Percentiles rank a stretch among this genome's conserved stretches.
Evolutionary conservation across 1,139 yeast species (phyloP).

Genomic region (Meyerozyma guilliermondii): DNA sequence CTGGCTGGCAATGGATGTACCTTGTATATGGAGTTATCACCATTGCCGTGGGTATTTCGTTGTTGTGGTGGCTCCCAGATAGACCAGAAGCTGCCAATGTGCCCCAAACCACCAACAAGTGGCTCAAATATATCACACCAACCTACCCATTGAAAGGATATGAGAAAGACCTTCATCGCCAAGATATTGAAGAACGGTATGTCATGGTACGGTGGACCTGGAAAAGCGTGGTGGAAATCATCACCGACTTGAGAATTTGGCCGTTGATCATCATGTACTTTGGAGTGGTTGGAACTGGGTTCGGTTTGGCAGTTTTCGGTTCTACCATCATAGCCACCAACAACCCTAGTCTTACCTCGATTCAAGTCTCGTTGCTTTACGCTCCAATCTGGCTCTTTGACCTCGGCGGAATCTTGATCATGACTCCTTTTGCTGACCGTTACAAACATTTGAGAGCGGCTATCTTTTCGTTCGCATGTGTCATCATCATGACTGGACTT

Average conservation of each 20-base stretch:
- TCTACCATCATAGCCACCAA: conserved; percentile 70
- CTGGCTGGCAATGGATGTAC: conserved; percentile 90
- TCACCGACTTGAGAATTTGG: conserved; percentile 68
- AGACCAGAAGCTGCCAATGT: conserved; percentile 32
- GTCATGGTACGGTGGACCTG: conserved; percentile 50
- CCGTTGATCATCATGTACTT: conserved; percentile 83
- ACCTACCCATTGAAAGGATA: conserved; percentile 47
- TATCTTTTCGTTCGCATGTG: conserved; percentile 56
- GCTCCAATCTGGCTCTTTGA: conserved; percentile 93
- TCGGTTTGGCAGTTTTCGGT: conserved; percentile 80
- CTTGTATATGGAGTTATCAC: conserved; percentile 72
- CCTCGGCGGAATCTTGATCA: conserved; percentile 64
- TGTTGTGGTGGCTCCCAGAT: conserved; percentile 86
- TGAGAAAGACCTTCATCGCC: conserved; percentile 55
- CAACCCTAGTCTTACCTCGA: conserved; percentile 59
- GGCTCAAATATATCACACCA: conserved; percentile 28
- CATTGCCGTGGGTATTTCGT: conserved; percentile 56
- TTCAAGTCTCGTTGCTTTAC: conserved; percentile 66
- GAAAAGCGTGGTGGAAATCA: conserved; percentile 51
- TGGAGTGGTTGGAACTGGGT: conserved; percentile 88
- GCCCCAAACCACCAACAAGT: conserved; percentile 12
- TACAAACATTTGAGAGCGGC: conserved; percentile 53
- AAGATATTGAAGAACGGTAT: conserved; percentile 56
- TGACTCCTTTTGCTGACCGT: conserved; percentile 78
- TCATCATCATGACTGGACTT: conserved; percentile 69